A percentile compares a stretch with the other conserved stretches of the same genome.
These are phyloP conservation scores for Thamnidium elegans DNA, from an alignment of 192 early-diverging fungal genomes.

Conservation along the genomic window DNA sequence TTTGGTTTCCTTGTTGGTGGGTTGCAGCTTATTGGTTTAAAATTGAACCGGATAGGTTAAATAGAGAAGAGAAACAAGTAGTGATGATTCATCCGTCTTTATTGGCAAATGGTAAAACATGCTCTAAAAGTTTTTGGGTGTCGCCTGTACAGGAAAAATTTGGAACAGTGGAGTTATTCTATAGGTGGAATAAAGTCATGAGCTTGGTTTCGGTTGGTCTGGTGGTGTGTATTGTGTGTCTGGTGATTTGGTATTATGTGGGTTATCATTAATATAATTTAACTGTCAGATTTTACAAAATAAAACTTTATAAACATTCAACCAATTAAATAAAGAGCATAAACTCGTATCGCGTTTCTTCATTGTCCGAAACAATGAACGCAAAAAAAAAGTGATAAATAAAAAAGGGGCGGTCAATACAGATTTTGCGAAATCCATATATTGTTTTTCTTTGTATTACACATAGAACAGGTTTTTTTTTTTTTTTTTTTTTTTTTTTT, in stretches of 20 bases:
- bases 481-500: too few relatives aligned
- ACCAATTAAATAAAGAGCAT: too few relatives aligned
- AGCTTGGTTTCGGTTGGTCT: conserved; percentile 1
- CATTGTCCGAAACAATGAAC: too few relatives aligned
- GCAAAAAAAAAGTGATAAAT: too few relatives aligned
- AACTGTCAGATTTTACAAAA: too few relatives aligned
- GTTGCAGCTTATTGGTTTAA: conserved; percentile 3
- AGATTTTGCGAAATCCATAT: too few relatives aligned
- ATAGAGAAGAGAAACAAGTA: not conserved
- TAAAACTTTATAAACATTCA: too few relatives aligned
- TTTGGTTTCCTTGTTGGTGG: conserved; percentile 32
- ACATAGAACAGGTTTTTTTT: too few relatives aligned
- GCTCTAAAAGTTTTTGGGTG: conserved; percentile 12
- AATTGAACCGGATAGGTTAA: not conserved
- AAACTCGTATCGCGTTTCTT: too few relatives aligned
- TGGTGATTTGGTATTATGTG: conserved; percentile 7
- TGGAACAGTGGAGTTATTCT: not conserved
- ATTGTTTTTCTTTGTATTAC: too few relatives aligned
- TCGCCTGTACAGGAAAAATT: too few relatives aligned
- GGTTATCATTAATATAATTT: not conserved
- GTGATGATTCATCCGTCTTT: conserved; percentile 20
- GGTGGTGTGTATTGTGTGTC: not conserved
- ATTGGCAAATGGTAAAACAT: conserved; percentile 13
- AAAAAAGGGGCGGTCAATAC: too few relatives aligned
- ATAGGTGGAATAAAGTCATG: conserved; percentile 2